Base-by-base conservation (phyloP, 176 grass and related monocot species). In the Carex pumila region DNA sequence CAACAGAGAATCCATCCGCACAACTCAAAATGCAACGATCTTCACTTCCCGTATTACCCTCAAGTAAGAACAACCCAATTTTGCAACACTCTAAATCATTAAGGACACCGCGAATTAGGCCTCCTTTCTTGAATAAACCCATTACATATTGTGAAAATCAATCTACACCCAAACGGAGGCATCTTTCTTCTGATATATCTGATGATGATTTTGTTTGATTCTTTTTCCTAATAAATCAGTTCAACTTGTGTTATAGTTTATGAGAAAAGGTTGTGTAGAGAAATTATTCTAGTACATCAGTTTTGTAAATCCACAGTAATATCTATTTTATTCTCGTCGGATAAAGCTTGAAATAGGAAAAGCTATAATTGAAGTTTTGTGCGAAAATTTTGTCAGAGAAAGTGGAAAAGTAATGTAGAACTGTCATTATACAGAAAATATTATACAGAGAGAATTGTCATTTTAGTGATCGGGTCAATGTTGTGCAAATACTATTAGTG, bases 131-230 rank as follows among this genome's bases (percentile, higher is more conserved):
- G 66, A 90, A 79, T 69, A 90, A 93, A 86, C 81, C 85, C 37
- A 86, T 61, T 2, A 50, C 34, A 52, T 80, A 83, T 84, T 90
- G 66, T 85, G 85, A 89, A 83, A 77, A 83, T 85, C 90, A 88
- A 41, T 90, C 85, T 85, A 86, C 80, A 43, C 89, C 37, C 81
- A 93, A 98, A 87, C 86, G 80, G 79, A 85, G 84, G 71, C 78
- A 87, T 92, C 67, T 88, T 87, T 86, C 80, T 86, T 87, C 89
- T 90, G 84, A 87, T 82, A 61, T 71, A 60, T 93, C 89, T 85
- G 96, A 99, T 85, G 96, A 98, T 89, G 96, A 99, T 81, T 95
- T 98, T 93, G 68, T 85, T 73, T 98, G 84, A 93, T 65, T 43
- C 56, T 34, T 64, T 76, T n/a, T 39, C 10, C 37, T 36, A 18